Base-by-base conservation (phyloP, 192 early-diverging fungal genomes). In the Lobosporangium transversale region DNA sequence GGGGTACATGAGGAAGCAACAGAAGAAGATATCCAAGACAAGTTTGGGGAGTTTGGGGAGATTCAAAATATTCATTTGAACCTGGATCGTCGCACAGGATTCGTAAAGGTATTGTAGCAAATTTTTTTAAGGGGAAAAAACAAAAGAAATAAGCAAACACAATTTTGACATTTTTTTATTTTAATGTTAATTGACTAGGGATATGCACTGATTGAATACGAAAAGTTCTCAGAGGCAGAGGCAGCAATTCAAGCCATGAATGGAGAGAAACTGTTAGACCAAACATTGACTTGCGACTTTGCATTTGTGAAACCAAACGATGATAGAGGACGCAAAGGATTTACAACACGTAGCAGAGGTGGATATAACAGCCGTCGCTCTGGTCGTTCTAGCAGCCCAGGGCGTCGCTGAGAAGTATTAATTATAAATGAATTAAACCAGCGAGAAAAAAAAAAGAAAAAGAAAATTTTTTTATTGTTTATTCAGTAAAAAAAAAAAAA, bases 1-100 rank as follows among this genome's bases (percentile, higher is more conserved):
- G 94, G 93, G 32, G 84, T 98, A 21, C 95, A 98, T 80, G 95
- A 98, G 76, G 97, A 98, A 79, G 90, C 94, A 11, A 92, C 89
- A 26, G 97, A 97, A 64, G 97, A 98, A 20, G 92, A 93, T 45
- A 73, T 98, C 52, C 87, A 78, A 60, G 94, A 98, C 71, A 85
- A 88, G 59, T 97, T 95, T 64, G 86, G 89, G 24, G 95, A 97
- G 48, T 97, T 83, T 84, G 97, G 97, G n/a, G 87, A 87, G 20
- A 89, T 96, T 51, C 94, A 95, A 79, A 91, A 92, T 76, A 37
- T 98, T 48, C 94, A 97, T 54, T 79, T 98, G 64, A 98, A 97
- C 71, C 80, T 97, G 51, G 95, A 98, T 85, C 86, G 97, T 43
- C 90, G 94, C 58, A 95, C 95, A 44, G 97, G 97, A 66, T 98